Evolutionary conservation across 441 rosid genomes (phyloP).

Genomic region (Populus hybrid): DNA sequence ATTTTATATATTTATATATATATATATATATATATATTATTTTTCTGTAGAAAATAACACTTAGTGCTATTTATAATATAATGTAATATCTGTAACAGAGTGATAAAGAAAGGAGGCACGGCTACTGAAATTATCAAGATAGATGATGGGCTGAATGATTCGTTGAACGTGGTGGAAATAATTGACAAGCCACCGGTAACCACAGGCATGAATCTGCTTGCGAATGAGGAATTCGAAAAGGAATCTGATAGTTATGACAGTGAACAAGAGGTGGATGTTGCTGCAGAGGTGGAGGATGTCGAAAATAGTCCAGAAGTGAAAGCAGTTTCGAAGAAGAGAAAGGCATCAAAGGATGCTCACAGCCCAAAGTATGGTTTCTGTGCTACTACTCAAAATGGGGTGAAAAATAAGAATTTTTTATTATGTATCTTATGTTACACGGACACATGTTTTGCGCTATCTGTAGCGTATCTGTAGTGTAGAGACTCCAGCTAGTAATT

Average conservation of each 20-base stretch:
- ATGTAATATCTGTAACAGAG: constrained; percentile 34
- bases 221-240: constrained; percentile 63
- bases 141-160: constrained; percentile 27
- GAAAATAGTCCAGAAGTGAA: constrained; percentile 32
- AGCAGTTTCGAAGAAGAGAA: constrained; percentile 65
- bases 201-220: constrained; percentile 45
- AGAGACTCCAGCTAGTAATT: not conserved
- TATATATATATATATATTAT: not conserved
- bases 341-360: constrained; percentile 52
- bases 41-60: not conserved
- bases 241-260: constrained; percentile 61
- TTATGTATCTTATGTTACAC: not conserved
- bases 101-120: constrained; percentile 45
- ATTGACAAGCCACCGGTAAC: constrained; percentile 31
- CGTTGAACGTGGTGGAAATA: constrained; percentile 30
- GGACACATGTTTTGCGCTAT: not conserved
- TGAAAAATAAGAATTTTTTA: not conserved
- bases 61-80: not conserved
- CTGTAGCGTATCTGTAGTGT: not conserved
- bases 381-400: not conserved
- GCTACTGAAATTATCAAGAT: constrained; percentile 28
- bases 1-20: fast-evolving
- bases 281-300: constrained; percentile 14
- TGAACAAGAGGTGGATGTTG: constrained; percentile 29
- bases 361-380: constrained; percentile 44